These are phyloP conservation scores for Pilasporangium apinafurcum DNA, from an alignment of 352 stramenopile species.

Conservation along the genomic window DNA sequence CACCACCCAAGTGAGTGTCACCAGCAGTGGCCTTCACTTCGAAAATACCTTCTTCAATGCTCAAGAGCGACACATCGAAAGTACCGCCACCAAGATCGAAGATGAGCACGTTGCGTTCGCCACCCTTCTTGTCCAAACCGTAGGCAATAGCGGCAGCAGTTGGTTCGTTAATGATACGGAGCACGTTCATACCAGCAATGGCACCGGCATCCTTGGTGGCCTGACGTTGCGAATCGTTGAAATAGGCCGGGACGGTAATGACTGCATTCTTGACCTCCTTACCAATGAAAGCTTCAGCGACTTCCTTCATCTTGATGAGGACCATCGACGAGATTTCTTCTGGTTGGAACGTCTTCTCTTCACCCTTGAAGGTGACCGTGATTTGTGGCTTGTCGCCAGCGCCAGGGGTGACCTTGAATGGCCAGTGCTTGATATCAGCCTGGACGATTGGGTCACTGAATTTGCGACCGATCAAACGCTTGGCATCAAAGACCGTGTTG, in stretches of 20 bases:
- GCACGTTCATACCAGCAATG: conserved; percentile 91
- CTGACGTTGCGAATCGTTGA: conserved; percentile 94
- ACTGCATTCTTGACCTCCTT: conserved; percentile 68
- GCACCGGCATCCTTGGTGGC: conserved; percentile 91
- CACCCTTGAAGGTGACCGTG: conserved; percentile 65
- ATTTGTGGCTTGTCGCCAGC: conserved; percentile 63
- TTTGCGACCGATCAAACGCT: conserved; percentile 94
- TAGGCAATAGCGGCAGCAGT: conserved; percentile 95
- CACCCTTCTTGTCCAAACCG: conserved; percentile 93
- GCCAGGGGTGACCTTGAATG: conserved; percentile 61
- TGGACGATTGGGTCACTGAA: conserved; percentile 89
- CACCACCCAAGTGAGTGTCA: conserved; percentile 91
- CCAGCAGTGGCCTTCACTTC: conserved; percentile 94
- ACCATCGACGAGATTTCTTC: conserved; percentile 82
- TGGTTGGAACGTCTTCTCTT: conserved; percentile 60
- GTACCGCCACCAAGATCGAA: conserved; percentile 95
- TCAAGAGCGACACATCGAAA: conserved; percentile 92
- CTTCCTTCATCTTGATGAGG: conserved; percentile 64
- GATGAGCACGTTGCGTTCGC: conserved; percentile 94
- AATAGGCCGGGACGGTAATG: conserved; percentile 96
- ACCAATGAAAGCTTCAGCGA: conserved; percentile 61
- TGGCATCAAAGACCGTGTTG: conserved; percentile 96
- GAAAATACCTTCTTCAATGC: conserved; percentile 95
- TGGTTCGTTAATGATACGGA: conserved; percentile 96
- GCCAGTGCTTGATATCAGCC: conserved; percentile 59